Evolutionary conservation across 805 yeast genomes (phyloP).

Genomic region (Zygotorulaspora florentina): DNA sequence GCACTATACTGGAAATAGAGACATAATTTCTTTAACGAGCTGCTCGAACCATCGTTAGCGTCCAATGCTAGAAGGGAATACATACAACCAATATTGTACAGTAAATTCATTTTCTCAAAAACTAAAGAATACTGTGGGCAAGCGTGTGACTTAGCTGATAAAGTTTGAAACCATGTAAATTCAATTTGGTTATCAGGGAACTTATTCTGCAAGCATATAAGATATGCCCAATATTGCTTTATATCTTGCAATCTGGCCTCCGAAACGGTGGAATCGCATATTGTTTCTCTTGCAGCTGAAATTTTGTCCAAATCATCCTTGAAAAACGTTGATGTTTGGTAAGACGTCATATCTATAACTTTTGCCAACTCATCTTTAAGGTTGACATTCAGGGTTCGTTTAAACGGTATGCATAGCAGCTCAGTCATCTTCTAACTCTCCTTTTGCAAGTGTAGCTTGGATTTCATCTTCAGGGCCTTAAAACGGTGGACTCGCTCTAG

Average conservation of each 20-base stretch:
- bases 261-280: slow-evolving; percentile 37
- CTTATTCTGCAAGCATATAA: slow-evolving; percentile 45
- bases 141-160: slow-evolving; percentile 52
- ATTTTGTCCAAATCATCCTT: slow-evolving; percentile 42
- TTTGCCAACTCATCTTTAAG: slow-evolving; percentile 39
- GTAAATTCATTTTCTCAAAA: slow-evolving; percentile 58
- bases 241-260: slow-evolving; percentile 38
- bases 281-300: slow-evolving; percentile 41
- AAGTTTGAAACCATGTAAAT: slow-evolving; percentile 71
- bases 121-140: slow-evolving; percentile 47
- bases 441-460: neutral
- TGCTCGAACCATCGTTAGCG: slow-evolving; percentile 42
- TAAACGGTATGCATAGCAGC: slow-evolving; percentile 47
- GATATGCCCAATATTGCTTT: slow-evolving; percentile 44
- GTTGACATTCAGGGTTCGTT: slow-evolving; percentile 43
- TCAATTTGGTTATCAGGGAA: slow-evolving; percentile 60
- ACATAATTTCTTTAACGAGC: slow-evolving; percentile 60
- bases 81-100: slow-evolving; percentile 65
- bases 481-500: no score
- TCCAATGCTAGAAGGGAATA: slow-evolving; percentile 53
- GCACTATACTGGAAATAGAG: slow-evolving; percentile 66
- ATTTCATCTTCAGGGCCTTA: no score
- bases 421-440: slow-evolving; percentile 32
- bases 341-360: slow-evolving; percentile 46
- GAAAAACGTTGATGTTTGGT: slow-evolving; percentile 42